Evolutionary conservation across 2,329 filamentous ascomycete genomes (phyloP).

Genomic region (Rugonectria rugulosa): DNA sequence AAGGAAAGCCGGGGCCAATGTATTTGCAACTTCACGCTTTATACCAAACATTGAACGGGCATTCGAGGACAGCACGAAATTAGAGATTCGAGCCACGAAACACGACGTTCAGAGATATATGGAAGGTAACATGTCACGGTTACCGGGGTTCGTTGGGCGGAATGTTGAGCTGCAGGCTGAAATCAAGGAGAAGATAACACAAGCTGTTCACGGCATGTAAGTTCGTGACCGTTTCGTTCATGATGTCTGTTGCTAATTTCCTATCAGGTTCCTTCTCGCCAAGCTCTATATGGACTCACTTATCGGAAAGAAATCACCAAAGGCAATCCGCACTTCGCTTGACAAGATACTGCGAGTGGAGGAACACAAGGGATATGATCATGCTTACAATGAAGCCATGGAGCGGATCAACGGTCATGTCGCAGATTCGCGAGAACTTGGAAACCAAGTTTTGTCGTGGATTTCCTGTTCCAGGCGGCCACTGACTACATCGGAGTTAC

Average conservation of each 20-base stretch:
- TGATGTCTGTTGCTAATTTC: too few species aligned
- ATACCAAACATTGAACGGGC: background rate
- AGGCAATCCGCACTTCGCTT: background rate
- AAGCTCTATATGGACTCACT: background rate
- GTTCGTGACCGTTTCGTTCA: too few species aligned
- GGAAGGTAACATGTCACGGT: background rate
- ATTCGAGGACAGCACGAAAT: background rate
- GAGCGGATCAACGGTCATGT: conserved; percentile 43
- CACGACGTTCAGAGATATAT: background rate
- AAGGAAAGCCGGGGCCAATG: background rate
- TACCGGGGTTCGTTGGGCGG: background rate
- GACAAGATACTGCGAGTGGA: background rate
- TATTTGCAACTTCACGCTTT: background rate
- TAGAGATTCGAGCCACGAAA: background rate
- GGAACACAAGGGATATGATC: background rate
- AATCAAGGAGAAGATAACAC: background rate
- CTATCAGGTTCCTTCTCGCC: background rate
- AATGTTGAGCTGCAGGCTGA: background rate
- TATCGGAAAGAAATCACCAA: background rate
- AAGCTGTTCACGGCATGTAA: background rate
- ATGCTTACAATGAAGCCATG: background rate
- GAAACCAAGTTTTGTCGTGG: conserved; percentile 48
- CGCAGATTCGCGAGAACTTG: conserved; percentile 41
- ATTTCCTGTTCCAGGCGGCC: conserved; percentile 45
- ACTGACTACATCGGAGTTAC: conserved; percentile 45